Evolutionary conservation across 2,329 filamentous ascomycete species (phyloP).

Genomic region (Huntiella abstrusa): DNA sequence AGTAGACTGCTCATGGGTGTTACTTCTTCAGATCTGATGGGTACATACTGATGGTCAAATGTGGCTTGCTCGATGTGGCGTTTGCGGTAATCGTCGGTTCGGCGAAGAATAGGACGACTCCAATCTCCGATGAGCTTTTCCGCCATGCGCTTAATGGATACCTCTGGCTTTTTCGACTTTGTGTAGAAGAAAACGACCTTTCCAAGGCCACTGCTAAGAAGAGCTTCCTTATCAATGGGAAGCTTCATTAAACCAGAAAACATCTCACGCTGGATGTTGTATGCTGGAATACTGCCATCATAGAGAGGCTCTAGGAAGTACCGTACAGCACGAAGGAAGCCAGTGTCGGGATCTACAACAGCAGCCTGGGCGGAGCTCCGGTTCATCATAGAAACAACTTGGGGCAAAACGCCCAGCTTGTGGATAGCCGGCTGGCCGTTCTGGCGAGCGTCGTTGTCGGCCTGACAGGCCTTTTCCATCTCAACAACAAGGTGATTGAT

Average conservation of each 20-base stretch:
- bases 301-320: slow-evolving; percentile 95
- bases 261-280: slow-evolving; percentile 91
- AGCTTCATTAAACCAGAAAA: slow-evolving; percentile 64
- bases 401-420: slow-evolving; percentile 84
- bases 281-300: slow-evolving; percentile 83
- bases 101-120: slow-evolving; percentile 85
- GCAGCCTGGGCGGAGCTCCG: slow-evolving; percentile 71
- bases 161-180: slow-evolving; percentile 76
- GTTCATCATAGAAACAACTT: slow-evolving; percentile 75
- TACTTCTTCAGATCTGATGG: slow-evolving; percentile 7
- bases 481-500: slow-evolving; percentile 71
- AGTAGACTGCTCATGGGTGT: background rate
- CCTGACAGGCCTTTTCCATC: slow-evolving; percentile 80
- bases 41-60: slow-evolving; percentile 42
- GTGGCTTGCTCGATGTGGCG: slow-evolving; percentile 45
- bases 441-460: slow-evolving; percentile 67
- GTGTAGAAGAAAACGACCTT: slow-evolving; percentile 97
- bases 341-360: slow-evolving; percentile 83
- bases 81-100: slow-evolving; percentile 89
- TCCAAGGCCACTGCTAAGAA: slow-evolving; percentile 82
- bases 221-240: slow-evolving; percentile 75
- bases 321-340: slow-evolving; percentile 83
- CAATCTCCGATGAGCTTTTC: slow-evolving; percentile 87
- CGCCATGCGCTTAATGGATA: slow-evolving; percentile 79
- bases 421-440: slow-evolving; percentile 66